Conservation (phyloP, 2,329 filamentous ascomycete species). For the Neofusicoccum sp. region DNA sequence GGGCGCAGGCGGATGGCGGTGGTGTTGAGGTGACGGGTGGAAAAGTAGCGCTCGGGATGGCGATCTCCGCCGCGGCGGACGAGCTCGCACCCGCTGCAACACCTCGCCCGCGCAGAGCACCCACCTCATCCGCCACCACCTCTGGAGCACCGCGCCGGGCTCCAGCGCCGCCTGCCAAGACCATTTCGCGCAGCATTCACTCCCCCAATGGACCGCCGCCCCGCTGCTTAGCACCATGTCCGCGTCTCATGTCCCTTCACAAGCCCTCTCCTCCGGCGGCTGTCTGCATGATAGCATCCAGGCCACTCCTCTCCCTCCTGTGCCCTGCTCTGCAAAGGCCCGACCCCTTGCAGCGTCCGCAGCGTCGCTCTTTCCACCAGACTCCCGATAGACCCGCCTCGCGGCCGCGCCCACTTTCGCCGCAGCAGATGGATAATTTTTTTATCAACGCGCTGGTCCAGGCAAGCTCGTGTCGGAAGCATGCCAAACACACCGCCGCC, state of each 20-base stretch:
- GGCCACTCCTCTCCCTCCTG: slow-evolving; percentile 33
- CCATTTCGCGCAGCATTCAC: background rate
- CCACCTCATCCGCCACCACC: background rate
- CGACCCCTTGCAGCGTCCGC: slow-evolving; percentile 1
- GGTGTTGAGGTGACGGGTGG: slow-evolving; percentile 24
- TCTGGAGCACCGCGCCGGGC: background rate
- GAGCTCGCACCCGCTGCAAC: background rate
- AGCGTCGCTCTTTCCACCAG: slow-evolving; percentile 24
- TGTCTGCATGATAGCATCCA: slow-evolving; percentile 44
- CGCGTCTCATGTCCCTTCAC: slow-evolving; percentile 63
- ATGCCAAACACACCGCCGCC: slow-evolving; percentile 39
- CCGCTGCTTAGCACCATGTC: slow-evolving; percentile 53
- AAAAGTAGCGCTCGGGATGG: background rate
- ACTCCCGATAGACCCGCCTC: slow-evolving; percentile 20
- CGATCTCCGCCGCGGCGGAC: background rate
- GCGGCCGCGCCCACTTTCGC: slow-evolving; percentile 25
- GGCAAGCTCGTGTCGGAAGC: slow-evolving; percentile 52
- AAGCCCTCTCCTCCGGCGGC: slow-evolving; percentile 53
- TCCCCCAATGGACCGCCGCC: background rate
- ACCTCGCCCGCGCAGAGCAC: background rate
- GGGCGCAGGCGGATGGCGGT: slow-evolving; percentile 25
- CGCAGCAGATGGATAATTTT: slow-evolving; percentile 47
- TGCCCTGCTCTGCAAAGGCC: slow-evolving; percentile 24
- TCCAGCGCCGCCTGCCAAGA: background rate
- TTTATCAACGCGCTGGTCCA: slow-evolving; percentile 55